Evolutionary conservation across 768 basidiomycete genomes (phyloP), one percentile per base, ranked within the genome.

Genomic region (Sarcodon sp.): DNA sequence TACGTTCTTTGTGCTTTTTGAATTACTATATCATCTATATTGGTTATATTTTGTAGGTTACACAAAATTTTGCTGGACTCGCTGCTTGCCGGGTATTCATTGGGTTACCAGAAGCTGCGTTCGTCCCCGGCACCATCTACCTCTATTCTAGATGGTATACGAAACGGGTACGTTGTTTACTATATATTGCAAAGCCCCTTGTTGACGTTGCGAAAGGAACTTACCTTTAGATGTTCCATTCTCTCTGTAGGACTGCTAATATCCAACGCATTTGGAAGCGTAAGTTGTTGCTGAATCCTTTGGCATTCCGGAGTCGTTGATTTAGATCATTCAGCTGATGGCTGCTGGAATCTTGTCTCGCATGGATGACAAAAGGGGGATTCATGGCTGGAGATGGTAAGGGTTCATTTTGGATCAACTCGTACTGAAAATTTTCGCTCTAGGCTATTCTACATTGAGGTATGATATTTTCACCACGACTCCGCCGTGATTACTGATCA

Each of bases 201-300:
- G 21, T 27, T 27, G 21, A 27, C 21, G 21, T 27, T 46, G 11
- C 58, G 60, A 43, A 57, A 59, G 33, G 68, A 71, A 51, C 58
- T 71, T 34, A 69, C 63, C 13, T 50, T 67, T 27, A 56, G 66
- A 7, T 72, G 75, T 3, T 78, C 79, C 1, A 64, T 81, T 33
- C 64, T 85, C 1, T 81, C 74, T 53, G 69, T 68, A 12, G 80
- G 81, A 1, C 56, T 79, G 7, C 64, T 82, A 6, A 70, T 81
- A 36, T 79, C 79, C 4, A 80, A 80, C 56, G 80, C 83, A 5
- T 81, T 83, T 53, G 80, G 82, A 41, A 67, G 73, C 41, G 80
- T 81, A 48, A 57, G 75, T 57, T 10, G 12, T 12, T n/a, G 3
- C 21, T 2, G 12, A 45, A 34, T 27, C 32, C 41, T 13, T 31